Percentiles rank a stretch among this genome's conserved stretches.
These are phyloP conservation scores for Limonium bicolor DNA, from an alignment of 148 eudicot species.

Conservation along the genomic window DNA sequence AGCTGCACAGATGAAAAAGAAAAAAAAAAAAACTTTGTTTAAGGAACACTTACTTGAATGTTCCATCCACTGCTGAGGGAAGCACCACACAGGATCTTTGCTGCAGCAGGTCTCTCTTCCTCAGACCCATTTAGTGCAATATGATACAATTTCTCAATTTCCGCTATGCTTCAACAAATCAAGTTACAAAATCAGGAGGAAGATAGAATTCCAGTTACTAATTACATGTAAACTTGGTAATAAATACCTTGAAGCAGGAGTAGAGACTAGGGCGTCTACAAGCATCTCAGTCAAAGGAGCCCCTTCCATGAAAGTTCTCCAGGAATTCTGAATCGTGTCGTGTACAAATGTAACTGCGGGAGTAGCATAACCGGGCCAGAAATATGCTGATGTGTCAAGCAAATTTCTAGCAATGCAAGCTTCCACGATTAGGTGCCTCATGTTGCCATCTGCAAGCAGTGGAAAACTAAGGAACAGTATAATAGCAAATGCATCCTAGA, in stretches of 20 bases:
- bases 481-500: not conserved
- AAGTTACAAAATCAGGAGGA: not conserved
- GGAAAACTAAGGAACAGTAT: not conserved
- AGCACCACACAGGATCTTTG: conserved; percentile 80
- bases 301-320: conserved; percentile 69
- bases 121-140: conserved; percentile 67
- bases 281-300: conserved; percentile 61
- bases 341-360: conserved; percentile 12
- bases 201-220: not conserved
- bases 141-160: conserved; percentile 74
- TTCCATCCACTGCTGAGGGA: conserved; percentile 94
- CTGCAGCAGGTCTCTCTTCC: conserved; percentile 77
- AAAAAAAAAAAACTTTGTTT: not conserved
- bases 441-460: conserved; percentile 70
- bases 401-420: conserved; percentile 85
- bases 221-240: not conserved
- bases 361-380: conserved; percentile 91
- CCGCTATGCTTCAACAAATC: conserved; percentile 75
- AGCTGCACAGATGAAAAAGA: not conserved
- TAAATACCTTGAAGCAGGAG: conserved; percentile 86
- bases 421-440: conserved; percentile 87
- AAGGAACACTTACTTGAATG: conserved; percentile 82
- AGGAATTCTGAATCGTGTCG: not conserved
- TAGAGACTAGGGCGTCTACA: conserved; percentile 51
- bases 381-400: conserved; percentile 72